Conservation (phyloP, 176 grass and related monocot genomes). For the Coix lacrymajobi region DNA sequence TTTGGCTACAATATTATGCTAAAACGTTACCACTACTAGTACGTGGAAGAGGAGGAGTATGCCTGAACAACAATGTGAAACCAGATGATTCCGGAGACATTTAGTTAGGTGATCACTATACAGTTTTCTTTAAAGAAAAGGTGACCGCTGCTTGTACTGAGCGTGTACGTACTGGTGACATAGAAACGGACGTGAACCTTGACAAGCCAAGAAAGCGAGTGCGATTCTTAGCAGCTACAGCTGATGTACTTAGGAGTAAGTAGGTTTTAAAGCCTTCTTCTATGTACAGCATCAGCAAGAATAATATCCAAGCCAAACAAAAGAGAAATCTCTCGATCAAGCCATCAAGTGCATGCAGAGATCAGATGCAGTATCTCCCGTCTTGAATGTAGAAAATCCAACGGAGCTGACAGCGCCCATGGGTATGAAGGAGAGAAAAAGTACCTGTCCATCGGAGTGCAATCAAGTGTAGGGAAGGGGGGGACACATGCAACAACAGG, state of each 20-base stretch:
- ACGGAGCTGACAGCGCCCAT: neutral
- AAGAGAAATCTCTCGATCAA: neutral
- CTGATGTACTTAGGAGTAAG: no score
- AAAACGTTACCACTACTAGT: neutral
- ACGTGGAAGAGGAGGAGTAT: no score
- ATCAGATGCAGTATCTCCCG: slow-evolving; percentile 3
- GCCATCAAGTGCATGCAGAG: slow-evolving; percentile 13
- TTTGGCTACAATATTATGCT: neutral
- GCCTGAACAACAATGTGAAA: neutral
- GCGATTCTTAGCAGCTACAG: neutral
- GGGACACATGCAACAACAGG: slow-evolving; percentile 37
- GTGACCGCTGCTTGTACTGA: neutral
- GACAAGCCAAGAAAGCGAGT: neutral
- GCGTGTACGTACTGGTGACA: neutral
- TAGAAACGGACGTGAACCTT: neutral
- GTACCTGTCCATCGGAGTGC: slow-evolving; percentile 14
- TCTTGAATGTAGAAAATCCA: neutral
- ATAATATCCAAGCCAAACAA: neutral
- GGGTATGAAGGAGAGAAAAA: neutral
- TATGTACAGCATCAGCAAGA: neutral
- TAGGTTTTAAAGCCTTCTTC: neutral
- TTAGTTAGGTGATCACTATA: neutral
- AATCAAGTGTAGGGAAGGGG: slow-evolving; percentile 32
- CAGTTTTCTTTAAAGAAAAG: neutral
- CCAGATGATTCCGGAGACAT: slow-evolving; percentile 1